Conservation (phyloP, 495 filamentous ascomycete genomes). For the Aspergillus egyptiacus region DNA sequence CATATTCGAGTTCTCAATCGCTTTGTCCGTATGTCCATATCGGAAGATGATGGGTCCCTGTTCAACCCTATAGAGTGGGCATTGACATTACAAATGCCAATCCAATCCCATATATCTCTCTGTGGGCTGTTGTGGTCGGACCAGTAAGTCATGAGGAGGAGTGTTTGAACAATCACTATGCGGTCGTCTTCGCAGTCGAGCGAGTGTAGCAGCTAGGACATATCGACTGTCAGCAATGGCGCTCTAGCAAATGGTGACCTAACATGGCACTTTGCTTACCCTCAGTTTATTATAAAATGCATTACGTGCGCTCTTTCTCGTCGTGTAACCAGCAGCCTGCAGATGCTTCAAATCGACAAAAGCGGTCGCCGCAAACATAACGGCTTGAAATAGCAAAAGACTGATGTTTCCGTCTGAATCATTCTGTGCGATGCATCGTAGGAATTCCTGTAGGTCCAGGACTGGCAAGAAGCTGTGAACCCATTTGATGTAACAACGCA, state of each 20-base stretch:
- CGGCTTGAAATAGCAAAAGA: constrained; percentile 68
- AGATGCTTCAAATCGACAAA: constrained; percentile 68
- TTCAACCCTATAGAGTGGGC: constrained; percentile 78
- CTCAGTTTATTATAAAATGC: constrained; percentile 69
- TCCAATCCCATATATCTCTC: constrained; percentile 80
- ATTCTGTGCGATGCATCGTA: constrained; percentile 53
- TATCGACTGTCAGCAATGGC: constrained; percentile 8
- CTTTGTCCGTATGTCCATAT: constrained; percentile 52
- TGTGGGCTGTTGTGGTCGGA: constrained; percentile 66
- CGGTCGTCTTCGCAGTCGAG: constrained; percentile 79
- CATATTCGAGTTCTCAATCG: constrained; percentile 75
- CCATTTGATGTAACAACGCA: constrained; percentile 71
- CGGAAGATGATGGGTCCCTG: constrained; percentile 57
- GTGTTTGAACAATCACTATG: constrained; percentile 68
- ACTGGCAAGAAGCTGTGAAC: constrained; percentile 85
- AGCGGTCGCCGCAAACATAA: constrained; percentile 74
- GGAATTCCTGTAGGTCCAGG: constrained; percentile 65
- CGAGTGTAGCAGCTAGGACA: constrained; percentile 58
- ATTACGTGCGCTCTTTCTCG: constrained; percentile 65
- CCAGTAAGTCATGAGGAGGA: constrained; percentile 83
- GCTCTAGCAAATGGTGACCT: not conserved
- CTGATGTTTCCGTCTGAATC: constrained; percentile 60
- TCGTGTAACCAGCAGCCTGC: constrained; percentile 60
- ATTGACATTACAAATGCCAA: constrained; percentile 73
- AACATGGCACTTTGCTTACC: constrained; percentile 42